phyloP scores from a whole-genome alignment of 2,329 filamentous ascomycete genomes.

The Aspergillus texensis region DNA sequence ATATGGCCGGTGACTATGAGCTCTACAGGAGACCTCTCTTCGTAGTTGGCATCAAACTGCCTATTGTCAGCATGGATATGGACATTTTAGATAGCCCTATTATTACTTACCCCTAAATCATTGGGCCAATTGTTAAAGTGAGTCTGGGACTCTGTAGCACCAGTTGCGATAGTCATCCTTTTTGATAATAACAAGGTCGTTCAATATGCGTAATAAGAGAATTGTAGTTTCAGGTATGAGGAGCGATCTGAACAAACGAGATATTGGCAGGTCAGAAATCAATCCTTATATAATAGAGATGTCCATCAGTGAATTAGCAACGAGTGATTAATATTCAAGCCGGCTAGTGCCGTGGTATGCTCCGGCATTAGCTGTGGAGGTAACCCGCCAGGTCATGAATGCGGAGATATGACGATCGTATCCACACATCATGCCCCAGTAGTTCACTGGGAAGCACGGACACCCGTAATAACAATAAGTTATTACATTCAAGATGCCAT shows the following conservation, averaged over 20 bases:
- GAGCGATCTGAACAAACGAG: not conserved
- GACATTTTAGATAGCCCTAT: not conserved
- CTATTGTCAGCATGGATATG: slow-evolving; percentile 13
- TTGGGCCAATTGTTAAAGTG: slow-evolving; percentile 55
- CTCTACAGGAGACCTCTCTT: slow-evolving; percentile 66
- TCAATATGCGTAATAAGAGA: not conserved
- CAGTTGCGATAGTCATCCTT: not conserved
- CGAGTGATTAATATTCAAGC: not conserved
- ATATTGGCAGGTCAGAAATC: not conserved
- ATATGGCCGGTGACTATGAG: slow-evolving; percentile 67
- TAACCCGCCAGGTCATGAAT: slow-evolving; percentile 1
- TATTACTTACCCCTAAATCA: slow-evolving; percentile 49
- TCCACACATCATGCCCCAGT: not conserved
- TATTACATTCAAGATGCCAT: not conserved
- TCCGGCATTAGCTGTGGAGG: not conserved
- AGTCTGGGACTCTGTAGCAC: not conserved
- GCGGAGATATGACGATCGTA: not conserved
- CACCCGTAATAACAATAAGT: not conserved
- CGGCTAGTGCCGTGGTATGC: not conserved
- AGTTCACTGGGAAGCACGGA: not conserved
- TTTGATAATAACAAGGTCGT: not conserved
- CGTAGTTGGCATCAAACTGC: slow-evolving; percentile 69
- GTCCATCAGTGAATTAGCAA: not conserved
- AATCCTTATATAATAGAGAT: not conserved
- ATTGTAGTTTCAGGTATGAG: not conserved